Base-by-base conservation (phyloP, 345 rosid genomes). In the Geranium brycei region DNA sequence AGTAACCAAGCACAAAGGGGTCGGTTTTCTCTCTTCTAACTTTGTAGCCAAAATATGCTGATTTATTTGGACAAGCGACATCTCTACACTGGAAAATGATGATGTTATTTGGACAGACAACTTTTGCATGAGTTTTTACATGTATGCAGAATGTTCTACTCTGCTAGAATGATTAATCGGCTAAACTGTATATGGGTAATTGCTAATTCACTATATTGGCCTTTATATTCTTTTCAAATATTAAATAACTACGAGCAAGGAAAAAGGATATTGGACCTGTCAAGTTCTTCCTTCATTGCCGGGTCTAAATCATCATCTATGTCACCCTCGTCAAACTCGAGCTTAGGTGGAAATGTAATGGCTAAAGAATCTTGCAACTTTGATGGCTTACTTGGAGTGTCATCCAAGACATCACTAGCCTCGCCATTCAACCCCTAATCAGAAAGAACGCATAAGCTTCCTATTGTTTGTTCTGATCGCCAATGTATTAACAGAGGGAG, bases 241-340 rank as follows among this genome's bases (percentile, higher is more conserved):
- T 35, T 3, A 58, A 31, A 58, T 17, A 17, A 17, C 11, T 4
- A 2, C 7, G 17, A 16, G 10, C 5, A 57, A 57, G 28, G 19
- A 17, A 23, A 8, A 17, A 58, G 19, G 28, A 17, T 17, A 58
- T 13, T 7, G 74, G 67, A 87, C 97, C 91, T 83, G 77, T 91
- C 97, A 70, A 91, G 75, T 80, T 75, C 74, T 76, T 84, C 97
- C 76, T 64, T 83, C 78, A 79, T 68, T 79, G 89, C 95, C 51
- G 95, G 97, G 79, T 91, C 95, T 60, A 91, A 75, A 72, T 81
- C 92, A 76, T 91, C 95, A 81, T 87, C 91, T 30, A 78, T 41
- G 59, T 83, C 83, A 64, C 66, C 84, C 63, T 91, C 91, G 63
- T 83, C 90, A 80, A 78, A 73, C 31, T 68, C 85, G 51, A 76